Conservation (phyloP, 2,329 filamentous ascomycete species). For the Dactylonectria estremocensis region DNA sequence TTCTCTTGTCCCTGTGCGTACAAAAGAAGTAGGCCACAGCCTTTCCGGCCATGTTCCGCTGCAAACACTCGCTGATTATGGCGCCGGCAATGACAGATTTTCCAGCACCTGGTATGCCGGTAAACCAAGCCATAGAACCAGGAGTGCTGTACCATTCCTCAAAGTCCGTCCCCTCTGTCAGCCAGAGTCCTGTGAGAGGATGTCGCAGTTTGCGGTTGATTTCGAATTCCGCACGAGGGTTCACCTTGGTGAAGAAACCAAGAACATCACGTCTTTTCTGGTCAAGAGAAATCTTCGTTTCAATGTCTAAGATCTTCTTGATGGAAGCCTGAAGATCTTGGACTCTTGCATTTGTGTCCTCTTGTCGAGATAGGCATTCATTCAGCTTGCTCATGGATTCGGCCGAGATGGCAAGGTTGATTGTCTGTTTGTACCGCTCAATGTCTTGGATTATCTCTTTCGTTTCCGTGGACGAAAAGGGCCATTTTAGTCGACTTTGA, state of each 20-base stretch:
- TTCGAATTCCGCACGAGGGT: background rate
- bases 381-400: constrained; percentile 8
- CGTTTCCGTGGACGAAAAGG: constrained; percentile 18
- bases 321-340: background rate
- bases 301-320: constrained; percentile 4
- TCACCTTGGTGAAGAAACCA: constrained; percentile 16
- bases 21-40: constrained; percentile 28
- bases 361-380: constrained; percentile 4
- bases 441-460: background rate
- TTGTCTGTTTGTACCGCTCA: constrained; percentile 23
- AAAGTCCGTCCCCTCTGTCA: background rate
- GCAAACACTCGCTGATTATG: constrained; percentile 15
- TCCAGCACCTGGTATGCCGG: constrained; percentile 29
- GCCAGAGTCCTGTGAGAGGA: constrained; percentile 19
- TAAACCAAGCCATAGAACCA: constrained; percentile 1
- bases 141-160: background rate
- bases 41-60: background rate
- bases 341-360: background rate
- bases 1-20: background rate
- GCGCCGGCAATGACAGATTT: constrained; percentile 23
- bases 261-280: background rate
- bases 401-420: constrained; percentile 15
- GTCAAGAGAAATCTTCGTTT: background rate
- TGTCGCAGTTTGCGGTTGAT: constrained; percentile 9
- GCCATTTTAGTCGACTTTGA: constrained; percentile 19